Evolutionary conservation across 192 early-diverging fungal genomes (phyloP), one percentile per base, ranked within the genome.

Genomic region (Entomortierella parvispora): DNA sequence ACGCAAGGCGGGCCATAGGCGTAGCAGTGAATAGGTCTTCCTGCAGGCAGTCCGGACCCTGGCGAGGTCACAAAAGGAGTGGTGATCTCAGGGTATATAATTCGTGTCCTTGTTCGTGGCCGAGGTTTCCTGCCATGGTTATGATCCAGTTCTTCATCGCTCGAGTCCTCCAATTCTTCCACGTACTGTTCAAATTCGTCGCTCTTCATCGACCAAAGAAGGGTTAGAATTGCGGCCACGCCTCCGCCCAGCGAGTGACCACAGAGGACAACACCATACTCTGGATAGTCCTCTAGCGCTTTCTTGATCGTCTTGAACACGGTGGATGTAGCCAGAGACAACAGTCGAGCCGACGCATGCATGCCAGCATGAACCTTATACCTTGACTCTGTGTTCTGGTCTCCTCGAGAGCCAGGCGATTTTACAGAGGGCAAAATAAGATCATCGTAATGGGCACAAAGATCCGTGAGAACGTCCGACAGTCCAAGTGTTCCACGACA

Each of bases 241-340:
- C 95, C 95, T 29, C 90, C 95, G 47, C 96, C 96, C 22, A 97
- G 71, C 14, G 91, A 93, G 78, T 97, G 96, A 12, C 96, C 96
- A 11, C 92, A 94, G 14, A 97, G 66, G 3, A 96, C 87, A 50
- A 97, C 72, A 2, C 89, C 88, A 68, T 97, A 97, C 44, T 89
- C 88, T 8, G 91, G 91, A 59, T 93, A 88, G 23, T 85, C 60
- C 14, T 88, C 80, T 40, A 97, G 78, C 2, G 92, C 92, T 25
- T 90, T 82, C 11, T 81, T 77, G 26, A 96, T 88, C n/a, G 88
- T 86, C 45, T 88, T 86, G 71, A 87, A 91, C 5, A 96, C 87
- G 50, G 88, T 85, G 2, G 91, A 88, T 5, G 86, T 86, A 32
- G 86, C 81, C 20, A 83, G 71, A 0, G 95, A 86, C 12, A 97